A percentile compares a stretch with the other conserved stretches of the same genome.
phyloP scores from a whole-genome alignment of 2,329 filamentous ascomycete genomes.

The Ophiognomonia clavigignenti-juglandacearum region DNA sequence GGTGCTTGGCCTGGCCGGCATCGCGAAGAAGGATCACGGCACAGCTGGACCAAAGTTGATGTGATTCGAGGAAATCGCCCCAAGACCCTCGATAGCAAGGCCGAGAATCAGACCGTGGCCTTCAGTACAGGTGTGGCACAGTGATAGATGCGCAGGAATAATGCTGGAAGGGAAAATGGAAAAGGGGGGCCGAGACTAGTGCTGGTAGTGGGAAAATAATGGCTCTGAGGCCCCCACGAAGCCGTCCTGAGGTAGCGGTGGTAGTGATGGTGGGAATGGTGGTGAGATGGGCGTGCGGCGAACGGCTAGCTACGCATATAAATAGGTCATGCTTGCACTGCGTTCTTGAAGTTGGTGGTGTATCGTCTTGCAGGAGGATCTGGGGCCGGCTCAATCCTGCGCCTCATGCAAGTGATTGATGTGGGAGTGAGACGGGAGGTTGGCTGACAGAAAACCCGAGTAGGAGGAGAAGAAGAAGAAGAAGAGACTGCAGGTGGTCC shows the following conservation, averaged over 20 bases:
- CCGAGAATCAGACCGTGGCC: not conserved
- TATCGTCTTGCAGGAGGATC: not conserved
- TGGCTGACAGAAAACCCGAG: too few relatives aligned
- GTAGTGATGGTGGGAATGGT: not conserved
- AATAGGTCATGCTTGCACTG: too few relatives aligned
- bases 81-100: not conserved
- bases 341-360: too few relatives aligned
- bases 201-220: not conserved
- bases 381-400: not conserved
- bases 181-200: not conserved
- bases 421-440: too few relatives aligned
- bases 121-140: not conserved
- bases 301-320: not conserved
- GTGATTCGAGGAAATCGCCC: too few relatives aligned
- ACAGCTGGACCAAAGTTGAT: too few relatives aligned
- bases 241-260: too few relatives aligned
- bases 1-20: too few relatives aligned
- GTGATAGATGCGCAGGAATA: not conserved
- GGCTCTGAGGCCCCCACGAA: too few relatives aligned
- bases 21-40: too few relatives aligned
- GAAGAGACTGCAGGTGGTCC: too few relatives aligned
- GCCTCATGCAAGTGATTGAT: not conserved
- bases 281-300: not conserved
- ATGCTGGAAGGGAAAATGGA: not conserved
- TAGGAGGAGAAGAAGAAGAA: too few relatives aligned